Conservation (phyloP, 257 asterid species). For the Solanum okadae region DNA sequence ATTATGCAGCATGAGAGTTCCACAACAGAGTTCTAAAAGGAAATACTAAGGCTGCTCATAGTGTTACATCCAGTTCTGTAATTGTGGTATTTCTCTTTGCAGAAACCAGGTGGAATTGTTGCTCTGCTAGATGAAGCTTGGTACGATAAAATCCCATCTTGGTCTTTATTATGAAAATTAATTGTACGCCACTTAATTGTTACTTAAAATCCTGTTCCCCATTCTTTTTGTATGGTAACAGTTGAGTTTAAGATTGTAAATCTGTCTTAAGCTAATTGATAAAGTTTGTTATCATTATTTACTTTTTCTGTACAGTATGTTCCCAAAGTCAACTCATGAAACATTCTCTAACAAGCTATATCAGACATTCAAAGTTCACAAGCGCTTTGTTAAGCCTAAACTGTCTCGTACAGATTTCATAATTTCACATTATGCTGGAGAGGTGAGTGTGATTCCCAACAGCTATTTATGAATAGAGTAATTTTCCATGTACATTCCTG, state of each 20-base stretch:
- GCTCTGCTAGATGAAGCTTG: slow-evolving; percentile 99
- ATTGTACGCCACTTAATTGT: slow-evolving; percentile 2
- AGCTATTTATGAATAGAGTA: neutral
- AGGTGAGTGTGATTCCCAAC: slow-evolving; percentile 42
- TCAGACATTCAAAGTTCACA: slow-evolving; percentile 82
- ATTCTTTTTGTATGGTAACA: neutral
- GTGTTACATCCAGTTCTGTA: neutral
- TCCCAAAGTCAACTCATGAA: slow-evolving; percentile 96
- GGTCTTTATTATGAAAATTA: neutral
- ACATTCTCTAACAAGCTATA: slow-evolving; percentile 92
- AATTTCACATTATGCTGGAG: slow-evolving; percentile 93
- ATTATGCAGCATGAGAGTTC: neutral
- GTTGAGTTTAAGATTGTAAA: slow-evolving; percentile 1
- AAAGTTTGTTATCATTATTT: slow-evolving; percentile 9
- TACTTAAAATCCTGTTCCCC: neutral
- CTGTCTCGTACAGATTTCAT: slow-evolving; percentile 91
- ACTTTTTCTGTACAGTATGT: slow-evolving; percentile 63
- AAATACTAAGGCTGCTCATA: neutral
- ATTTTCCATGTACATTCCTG: neutral
- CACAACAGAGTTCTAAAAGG: neutral
- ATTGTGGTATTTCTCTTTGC: slow-evolving; percentile 32
- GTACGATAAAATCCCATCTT: slow-evolving; percentile 23
- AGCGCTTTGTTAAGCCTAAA: slow-evolving; percentile 95
- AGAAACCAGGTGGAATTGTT: slow-evolving; percentile 97
- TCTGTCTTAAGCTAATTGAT: neutral